Conservation (phyloP, 768 basidiomycete species). For the Podaxis sp. region DNA sequence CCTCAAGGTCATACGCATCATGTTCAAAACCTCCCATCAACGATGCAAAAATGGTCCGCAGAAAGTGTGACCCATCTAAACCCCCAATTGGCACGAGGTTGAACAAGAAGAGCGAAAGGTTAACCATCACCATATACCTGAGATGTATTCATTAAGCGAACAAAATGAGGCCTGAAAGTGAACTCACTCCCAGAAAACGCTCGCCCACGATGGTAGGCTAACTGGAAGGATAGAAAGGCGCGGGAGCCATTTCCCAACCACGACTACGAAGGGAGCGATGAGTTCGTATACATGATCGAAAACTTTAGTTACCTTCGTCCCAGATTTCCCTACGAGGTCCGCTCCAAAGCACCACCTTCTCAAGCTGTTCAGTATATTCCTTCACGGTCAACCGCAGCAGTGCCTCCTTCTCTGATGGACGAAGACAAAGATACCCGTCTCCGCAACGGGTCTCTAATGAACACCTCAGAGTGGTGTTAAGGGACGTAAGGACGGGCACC, state of each 20-base stretch:
- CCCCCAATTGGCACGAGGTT: slow-evolving; percentile 75
- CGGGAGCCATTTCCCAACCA: slow-evolving; percentile 48
- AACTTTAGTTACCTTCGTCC: slow-evolving; percentile 54
- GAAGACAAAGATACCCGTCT: slow-evolving; percentile 45
- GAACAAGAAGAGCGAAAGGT: slow-evolving; percentile 79
- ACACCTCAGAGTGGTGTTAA: slow-evolving; percentile 40
- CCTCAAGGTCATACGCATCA: slow-evolving; percentile 32
- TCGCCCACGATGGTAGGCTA: slow-evolving; percentile 36
- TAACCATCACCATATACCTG: slow-evolving; percentile 64
- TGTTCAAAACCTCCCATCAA: not conserved
- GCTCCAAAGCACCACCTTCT: slow-evolving; percentile 66
- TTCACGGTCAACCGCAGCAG: slow-evolving; percentile 57
- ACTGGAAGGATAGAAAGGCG: slow-evolving; percentile 40
- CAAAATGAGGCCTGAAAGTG: not conserved
- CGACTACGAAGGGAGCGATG: slow-evolving; percentile 39
- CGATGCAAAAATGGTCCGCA: slow-evolving; percentile 31
- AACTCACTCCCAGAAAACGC: slow-evolving; percentile 57
- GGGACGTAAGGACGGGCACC: slow-evolving; percentile 44
- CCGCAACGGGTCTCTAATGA: slow-evolving; percentile 33
- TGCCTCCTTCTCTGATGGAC: slow-evolving; percentile 46
- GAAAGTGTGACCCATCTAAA: slow-evolving; percentile 70
- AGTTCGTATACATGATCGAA: slow-evolving; percentile 3
- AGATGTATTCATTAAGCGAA: not conserved
- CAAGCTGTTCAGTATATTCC: slow-evolving; percentile 16
- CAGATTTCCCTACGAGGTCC: slow-evolving; percentile 66